Evolutionary conservation across 371 early-diverging fungal genomes (phyloP).

Genomic region (Paraphysoderma sedebokerense): DNA sequence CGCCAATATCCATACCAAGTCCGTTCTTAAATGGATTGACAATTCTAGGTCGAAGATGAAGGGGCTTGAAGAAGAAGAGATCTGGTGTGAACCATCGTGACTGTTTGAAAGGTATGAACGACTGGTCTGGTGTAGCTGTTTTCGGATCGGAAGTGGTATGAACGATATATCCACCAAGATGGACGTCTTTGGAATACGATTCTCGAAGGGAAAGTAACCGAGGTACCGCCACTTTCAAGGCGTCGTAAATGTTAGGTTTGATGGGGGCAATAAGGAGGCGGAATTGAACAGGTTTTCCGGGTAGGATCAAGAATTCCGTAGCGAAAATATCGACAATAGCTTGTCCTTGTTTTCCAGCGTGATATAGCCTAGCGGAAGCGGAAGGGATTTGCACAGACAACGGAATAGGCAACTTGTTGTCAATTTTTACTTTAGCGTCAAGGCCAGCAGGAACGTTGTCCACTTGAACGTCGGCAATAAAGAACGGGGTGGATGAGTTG

Average conservation of each 20-base stretch:
- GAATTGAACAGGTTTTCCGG: not conserved
- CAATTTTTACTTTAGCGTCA: not conserved
- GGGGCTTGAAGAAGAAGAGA: not conserved
- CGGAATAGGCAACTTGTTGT: not conserved
- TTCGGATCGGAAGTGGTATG: not conserved
- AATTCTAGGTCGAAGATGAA: not conserved
- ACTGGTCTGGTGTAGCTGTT: not conserved
- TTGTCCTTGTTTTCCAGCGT: not conserved
- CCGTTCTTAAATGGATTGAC: slow-evolving; percentile 1
- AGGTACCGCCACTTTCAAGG: not conserved
- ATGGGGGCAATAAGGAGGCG: not conserved
- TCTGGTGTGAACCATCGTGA: not conserved
- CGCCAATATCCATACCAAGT: not conserved
- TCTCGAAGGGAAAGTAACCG: not conserved
- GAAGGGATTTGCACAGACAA: not conserved
- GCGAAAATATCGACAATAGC: not conserved
- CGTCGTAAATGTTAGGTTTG: not conserved
- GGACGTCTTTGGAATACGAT: not conserved
- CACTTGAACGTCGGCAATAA: not conserved
- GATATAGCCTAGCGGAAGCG: not conserved
- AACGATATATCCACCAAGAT: not conserved
- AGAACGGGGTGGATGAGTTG: too few species aligned
- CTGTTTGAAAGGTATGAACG: not conserved
- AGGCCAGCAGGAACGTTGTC: not conserved
- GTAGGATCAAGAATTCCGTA: not conserved